Percentiles rank a stretch among this genome's conserved stretches.
phyloP scores from a whole-genome alignment of 805 yeast species.

The Cyberlindnera suaveolens region DNA sequence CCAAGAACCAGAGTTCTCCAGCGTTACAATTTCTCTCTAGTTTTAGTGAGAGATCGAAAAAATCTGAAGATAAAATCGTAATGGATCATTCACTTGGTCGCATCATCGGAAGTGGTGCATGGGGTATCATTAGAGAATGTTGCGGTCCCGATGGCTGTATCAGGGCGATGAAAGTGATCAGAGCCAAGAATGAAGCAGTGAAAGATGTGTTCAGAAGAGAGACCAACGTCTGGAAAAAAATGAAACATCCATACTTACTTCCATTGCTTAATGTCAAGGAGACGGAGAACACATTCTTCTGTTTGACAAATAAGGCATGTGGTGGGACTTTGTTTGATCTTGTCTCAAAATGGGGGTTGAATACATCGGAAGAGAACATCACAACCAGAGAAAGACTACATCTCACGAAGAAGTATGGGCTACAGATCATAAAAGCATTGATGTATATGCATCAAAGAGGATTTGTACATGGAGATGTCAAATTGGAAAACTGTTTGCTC shows the following conservation, averaged over 20 bases:
- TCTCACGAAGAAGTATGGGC: slow-evolving; percentile 32
- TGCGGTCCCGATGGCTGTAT: slow-evolving; percentile 15
- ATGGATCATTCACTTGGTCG: slow-evolving; percentile 61
- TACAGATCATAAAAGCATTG: slow-evolving; percentile 55
- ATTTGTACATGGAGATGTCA: slow-evolving; percentile 69
- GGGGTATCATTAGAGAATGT: slow-evolving; percentile 82
- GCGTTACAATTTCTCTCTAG: slow-evolving; percentile 25
- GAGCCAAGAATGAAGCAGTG: slow-evolving; percentile 46
- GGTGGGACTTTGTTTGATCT: slow-evolving; percentile 82
- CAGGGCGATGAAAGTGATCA: slow-evolving; percentile 58
- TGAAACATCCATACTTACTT: slow-evolving; percentile 60
- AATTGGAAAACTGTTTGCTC: slow-evolving; percentile 64
- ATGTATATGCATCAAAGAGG: slow-evolving; percentile 58
- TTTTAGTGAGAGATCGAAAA: slow-evolving; percentile 16
- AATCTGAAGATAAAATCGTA: slow-evolving; percentile 49
- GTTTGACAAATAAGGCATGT: slow-evolving; percentile 59
- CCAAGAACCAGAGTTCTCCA: slow-evolving; percentile 16
- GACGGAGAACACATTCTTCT: slow-evolving; percentile 57
- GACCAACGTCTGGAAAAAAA: slow-evolving; percentile 64
- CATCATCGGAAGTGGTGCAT: slow-evolving; percentile 82
- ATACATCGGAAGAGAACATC: slow-evolving; percentile 24
- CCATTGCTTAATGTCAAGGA: slow-evolving; percentile 58
- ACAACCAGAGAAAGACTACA: slow-evolving; percentile 29
- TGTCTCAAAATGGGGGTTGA: slow-evolving; percentile 61
- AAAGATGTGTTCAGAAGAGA: slow-evolving; percentile 63